Conservation (phyloP, 2,329 filamentous ascomycete genomes). For the Fusarium drepaniforme region DNA sequence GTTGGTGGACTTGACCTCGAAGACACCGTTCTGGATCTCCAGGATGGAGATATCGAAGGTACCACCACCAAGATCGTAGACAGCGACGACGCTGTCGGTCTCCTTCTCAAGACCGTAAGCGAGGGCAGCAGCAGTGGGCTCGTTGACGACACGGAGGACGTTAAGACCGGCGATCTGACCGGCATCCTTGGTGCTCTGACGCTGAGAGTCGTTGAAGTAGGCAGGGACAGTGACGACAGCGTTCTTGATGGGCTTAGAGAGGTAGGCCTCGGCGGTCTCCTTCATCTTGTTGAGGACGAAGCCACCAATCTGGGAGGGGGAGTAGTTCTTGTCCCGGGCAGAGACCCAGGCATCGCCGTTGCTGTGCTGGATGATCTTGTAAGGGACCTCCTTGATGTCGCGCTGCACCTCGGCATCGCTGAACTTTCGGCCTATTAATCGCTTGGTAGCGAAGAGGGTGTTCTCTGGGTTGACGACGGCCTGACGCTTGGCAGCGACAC, state of each 20-base stretch:
- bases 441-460: slow-evolving; percentile 98
- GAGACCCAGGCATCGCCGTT: slow-evolving; percentile 98
- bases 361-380: slow-evolving; percentile 97
- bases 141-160: slow-evolving; percentile 97
- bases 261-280: slow-evolving; percentile 95
- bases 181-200: slow-evolving; percentile 98
- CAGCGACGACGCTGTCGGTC: slow-evolving; percentile 87
- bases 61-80: slow-evolving; percentile 98
- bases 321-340: slow-evolving; percentile 94
- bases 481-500: slow-evolving; percentile 98
- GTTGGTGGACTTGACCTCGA: slow-evolving; percentile 99
- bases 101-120: slow-evolving; percentile 98
- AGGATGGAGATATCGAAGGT: slow-evolving; percentile 99
- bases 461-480: slow-evolving; percentile 99
- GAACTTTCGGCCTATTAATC: slow-evolving; percentile 98
- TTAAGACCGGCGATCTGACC: slow-evolving; percentile 97
- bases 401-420: slow-evolving; percentile 93
- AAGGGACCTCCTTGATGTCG: slow-evolving; percentile 96
- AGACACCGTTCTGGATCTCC: slow-evolving; percentile 97
- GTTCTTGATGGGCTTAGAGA: slow-evolving; percentile 92
- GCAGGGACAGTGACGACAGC: slow-evolving; percentile 96
- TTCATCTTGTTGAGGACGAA: slow-evolving; percentile 99
- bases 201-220: slow-evolving; percentile 99
- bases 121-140: slow-evolving; percentile 95
- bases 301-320: slow-evolving; percentile 97